Percentiles rank a stretch among this genome's conserved stretches.
phyloP scores from a whole-genome alignment of 768 basidiomycete genomes.

The Kwoniella bestiolae region DNA sequence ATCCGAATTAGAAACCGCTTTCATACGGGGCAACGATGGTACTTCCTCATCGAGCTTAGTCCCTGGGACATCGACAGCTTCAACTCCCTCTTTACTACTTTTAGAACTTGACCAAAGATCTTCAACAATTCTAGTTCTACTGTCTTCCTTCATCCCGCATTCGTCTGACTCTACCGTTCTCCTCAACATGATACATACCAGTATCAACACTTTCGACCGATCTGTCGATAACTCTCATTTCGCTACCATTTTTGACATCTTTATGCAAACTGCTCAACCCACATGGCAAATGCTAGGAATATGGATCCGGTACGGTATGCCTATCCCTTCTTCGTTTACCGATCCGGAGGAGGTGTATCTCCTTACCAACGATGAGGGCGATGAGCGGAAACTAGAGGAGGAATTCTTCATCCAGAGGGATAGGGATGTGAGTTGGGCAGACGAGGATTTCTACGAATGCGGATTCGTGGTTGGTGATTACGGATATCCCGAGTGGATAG shows the following conservation, averaged over 20 bases:
- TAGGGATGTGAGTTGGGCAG: conserved; percentile 48
- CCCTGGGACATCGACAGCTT: not conserved
- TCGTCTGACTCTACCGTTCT: conserved; percentile 25
- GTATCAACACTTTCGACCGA: not conserved
- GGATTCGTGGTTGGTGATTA: conserved; percentile 31
- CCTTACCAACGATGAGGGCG: conserved; percentile 9
- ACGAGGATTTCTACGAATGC: conserved; percentile 51
- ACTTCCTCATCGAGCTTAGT: not conserved
- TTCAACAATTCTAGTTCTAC: conserved; percentile 18
- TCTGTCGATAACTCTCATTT: not conserved
- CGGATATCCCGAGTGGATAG: conserved; percentile 46
- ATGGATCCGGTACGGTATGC: conserved; percentile 46
- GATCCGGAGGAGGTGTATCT: conserved; percentile 4
- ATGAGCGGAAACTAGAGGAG: conserved; percentile 25
- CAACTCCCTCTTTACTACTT: conserved; percentile 30
- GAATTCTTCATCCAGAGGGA: conserved; percentile 47
- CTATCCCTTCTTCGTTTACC: conserved; percentile 30
- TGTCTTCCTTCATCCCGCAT: conserved; percentile 20
- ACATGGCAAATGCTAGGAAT: conserved; percentile 39
- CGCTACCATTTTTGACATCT: conserved; percentile 13
- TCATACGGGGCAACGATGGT: conserved; percentile 16
- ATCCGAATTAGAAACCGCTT: conserved; percentile 29
- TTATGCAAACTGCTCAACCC: conserved; percentile 32
- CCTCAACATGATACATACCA: conserved; percentile 32
- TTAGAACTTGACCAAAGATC: conserved; percentile 21